Conservation (phyloP, 768 basidiomycete genomes). For the Rhizopogon vinicolor region DNA sequence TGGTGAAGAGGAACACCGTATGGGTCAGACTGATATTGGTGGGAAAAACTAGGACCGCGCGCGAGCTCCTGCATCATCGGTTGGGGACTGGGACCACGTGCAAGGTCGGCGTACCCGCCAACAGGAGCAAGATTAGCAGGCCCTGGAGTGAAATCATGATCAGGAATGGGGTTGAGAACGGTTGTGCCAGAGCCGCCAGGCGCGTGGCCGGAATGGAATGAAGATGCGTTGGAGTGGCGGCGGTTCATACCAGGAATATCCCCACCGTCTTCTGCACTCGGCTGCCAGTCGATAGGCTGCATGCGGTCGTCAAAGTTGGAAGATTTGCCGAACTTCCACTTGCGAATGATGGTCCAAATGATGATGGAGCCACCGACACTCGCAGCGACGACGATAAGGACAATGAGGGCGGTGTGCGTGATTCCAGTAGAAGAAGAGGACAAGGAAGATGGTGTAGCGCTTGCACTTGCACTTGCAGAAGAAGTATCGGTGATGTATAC, state of each 20-base stretch:
- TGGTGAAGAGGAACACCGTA: conserved; percentile 61
- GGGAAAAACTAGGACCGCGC: conserved; percentile 35
- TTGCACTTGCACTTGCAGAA: conserved; percentile 11
- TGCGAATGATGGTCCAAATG: conserved; percentile 87
- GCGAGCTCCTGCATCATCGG: conserved; percentile 45
- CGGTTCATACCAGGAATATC: conserved; percentile 46
- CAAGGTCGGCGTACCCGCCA: conserved; percentile 79
- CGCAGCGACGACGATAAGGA: conserved; percentile 66
- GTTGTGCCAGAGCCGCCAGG: conserved; percentile 21
- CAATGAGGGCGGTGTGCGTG: conserved; percentile 43
- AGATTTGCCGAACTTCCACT: conserved; percentile 86
- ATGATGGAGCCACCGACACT: conserved; percentile 65
- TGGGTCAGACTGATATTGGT: conserved; percentile 44
- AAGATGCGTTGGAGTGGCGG: conserved; percentile 55
- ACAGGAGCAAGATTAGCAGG: conserved; percentile 54
- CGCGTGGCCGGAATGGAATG: conserved; percentile 55
- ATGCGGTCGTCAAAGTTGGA: conserved; percentile 78
- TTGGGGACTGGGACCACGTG: conserved; percentile 68
- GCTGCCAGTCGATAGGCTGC: conserved; percentile 87
- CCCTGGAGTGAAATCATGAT: conserved; percentile 77
- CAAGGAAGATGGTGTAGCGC: conserved; percentile 18
- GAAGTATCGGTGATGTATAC: conserved; percentile 13
- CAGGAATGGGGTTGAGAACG: conserved; percentile 45
- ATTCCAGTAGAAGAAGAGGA: conserved; percentile 31
- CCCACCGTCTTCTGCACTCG: conserved; percentile 40